Conservation (phyloP, 306 rosid species). For the Begonia fuchsioides region DNA sequence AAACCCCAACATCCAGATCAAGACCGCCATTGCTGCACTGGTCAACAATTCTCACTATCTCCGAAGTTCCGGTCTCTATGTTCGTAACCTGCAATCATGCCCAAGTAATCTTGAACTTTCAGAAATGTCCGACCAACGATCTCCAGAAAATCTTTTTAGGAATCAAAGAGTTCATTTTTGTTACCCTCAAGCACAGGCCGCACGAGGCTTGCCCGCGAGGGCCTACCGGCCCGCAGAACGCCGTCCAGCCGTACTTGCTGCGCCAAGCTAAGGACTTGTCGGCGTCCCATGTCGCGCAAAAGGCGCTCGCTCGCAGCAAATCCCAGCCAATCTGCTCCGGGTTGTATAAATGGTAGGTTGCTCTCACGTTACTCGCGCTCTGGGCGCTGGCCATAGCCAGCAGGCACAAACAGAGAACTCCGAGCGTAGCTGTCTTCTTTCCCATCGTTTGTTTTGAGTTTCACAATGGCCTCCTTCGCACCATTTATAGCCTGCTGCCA, state of each 20-base stretch:
- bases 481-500: no score
- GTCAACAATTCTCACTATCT: constrained; percentile 46
- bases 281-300: constrained; percentile 72
- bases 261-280: constrained; percentile 49
- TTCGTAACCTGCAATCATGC: constrained; percentile 30
- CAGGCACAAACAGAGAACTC: constrained; percentile 1
- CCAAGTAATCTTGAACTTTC: no score
- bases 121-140: no score
- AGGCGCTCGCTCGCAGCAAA: constrained; percentile 37
- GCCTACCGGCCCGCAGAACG: constrained; percentile 59
- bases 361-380: constrained; percentile 46
- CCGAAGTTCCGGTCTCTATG: constrained; percentile 26
- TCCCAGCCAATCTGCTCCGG: constrained; percentile 55
- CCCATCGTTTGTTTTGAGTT: no score
- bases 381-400: constrained; percentile 22
- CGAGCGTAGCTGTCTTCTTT: no score
- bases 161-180: no score
- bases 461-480: no score
- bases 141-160: no score
- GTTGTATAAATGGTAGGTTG: constrained; percentile 52
- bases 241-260: constrained; percentile 67
- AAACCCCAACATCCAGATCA: constrained; percentile 46
- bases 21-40: constrained; percentile 60
- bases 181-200: constrained; percentile 50
- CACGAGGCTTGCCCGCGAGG: constrained; percentile 39